Conservation (phyloP, 2,329 filamentous ascomycete species). For the Sclerotinia glacialis region DNA sequence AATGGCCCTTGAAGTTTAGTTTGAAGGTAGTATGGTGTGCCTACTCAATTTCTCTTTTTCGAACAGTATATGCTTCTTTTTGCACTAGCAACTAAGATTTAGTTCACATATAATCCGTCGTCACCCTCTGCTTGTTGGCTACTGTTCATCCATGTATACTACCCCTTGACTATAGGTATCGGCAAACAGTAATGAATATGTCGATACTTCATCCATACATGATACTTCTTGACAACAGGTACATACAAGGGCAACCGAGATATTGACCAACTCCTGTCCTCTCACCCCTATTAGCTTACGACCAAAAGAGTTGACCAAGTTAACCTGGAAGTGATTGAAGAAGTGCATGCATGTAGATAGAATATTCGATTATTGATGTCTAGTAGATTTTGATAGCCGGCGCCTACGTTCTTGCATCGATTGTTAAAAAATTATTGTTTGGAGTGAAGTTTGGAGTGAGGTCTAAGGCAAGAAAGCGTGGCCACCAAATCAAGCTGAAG, state of each 20-base stretch:
- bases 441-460: neutral
- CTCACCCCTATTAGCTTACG: neutral
- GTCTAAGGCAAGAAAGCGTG: neutral
- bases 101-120: neutral
- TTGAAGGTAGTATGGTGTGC: no score
- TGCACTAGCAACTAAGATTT: neutral
- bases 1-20: no score
- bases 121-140: neutral
- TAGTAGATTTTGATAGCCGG: no score
- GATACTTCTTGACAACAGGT: no score
- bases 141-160: no score
- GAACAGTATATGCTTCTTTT: neutral
- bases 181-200: no score
- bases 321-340: neutral
- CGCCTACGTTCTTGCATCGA: neutral
- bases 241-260: neutral
- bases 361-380: neutral
- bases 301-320: neutral
- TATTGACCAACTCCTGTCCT: neutral
- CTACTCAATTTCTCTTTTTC: neutral
- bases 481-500: slow-evolving; percentile 7
- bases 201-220: no score
- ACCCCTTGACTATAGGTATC: no score
- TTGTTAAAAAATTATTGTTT: no score
- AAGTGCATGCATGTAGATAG: neutral